phyloP scores from a whole-genome alignment of 2,329 filamentous ascomycete genomes.

The Neoascochyta sp. region DNA sequence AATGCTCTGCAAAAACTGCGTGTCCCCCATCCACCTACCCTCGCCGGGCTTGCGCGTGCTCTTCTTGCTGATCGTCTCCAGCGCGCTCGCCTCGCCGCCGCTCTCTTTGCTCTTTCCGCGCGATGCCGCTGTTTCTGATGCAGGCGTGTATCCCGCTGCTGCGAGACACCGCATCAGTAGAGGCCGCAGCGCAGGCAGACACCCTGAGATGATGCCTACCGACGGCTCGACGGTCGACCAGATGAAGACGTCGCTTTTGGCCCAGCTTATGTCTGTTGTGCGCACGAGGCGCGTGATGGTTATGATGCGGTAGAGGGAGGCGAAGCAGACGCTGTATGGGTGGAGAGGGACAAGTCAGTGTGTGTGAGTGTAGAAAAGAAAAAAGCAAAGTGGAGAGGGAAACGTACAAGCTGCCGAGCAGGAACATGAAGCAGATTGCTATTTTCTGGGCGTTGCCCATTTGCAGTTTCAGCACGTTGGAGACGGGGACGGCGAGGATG shows the following conservation, averaged over 20 bases:
- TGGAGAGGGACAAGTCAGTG: not conserved
- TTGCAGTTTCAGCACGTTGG: conserved; percentile 9
- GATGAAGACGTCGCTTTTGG: conserved; percentile 28
- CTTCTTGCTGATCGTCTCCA: conserved; percentile 23
- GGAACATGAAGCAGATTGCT: conserved; percentile 20
- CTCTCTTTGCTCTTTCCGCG: too few species aligned
- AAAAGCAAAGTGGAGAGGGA: not conserved
- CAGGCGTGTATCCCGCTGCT: conserved; percentile 9
- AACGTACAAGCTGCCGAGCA: conserved; percentile 25
- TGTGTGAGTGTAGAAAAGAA: not conserved
- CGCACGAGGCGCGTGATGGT: conserved; percentile 17
- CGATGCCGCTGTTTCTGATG: too few species aligned
- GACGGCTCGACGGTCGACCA: conserved; percentile 25
- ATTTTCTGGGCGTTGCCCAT: conserved; percentile 21
- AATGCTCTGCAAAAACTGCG: conserved; percentile 8
- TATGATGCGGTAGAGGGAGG: conserved; percentile 26
- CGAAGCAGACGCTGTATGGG: conserved; percentile 19
- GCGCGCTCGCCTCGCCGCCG: conserved; percentile 4
- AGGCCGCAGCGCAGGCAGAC: conserved; percentile 22
- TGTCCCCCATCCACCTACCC: conserved; percentile 13
- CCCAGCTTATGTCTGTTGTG: conserved; percentile 22
- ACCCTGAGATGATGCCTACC: conserved; percentile 26
- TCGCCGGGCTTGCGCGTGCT: conserved; percentile 17
- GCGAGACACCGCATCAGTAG: conserved; percentile 14
- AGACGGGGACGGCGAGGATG: conserved; percentile 11